Evolutionary conservation across 2,329 filamentous ascomycete species (phyloP).

Genomic region (Penicillium griseofulvum): DNA sequence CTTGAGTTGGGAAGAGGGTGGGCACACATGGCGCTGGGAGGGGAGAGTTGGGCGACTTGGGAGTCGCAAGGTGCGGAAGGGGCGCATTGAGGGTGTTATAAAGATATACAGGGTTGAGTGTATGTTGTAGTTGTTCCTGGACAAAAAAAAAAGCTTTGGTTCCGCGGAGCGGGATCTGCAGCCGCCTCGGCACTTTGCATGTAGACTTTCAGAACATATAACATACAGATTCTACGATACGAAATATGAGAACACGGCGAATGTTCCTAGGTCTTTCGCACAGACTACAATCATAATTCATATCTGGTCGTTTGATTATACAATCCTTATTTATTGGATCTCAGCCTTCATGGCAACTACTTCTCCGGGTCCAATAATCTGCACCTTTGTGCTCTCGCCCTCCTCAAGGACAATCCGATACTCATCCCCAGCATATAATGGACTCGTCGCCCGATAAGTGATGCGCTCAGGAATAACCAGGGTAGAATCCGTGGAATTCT

Average conservation of each 20-base stretch:
- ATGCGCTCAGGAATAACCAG: conserved; percentile 43
- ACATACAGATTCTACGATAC: too few relatives aligned
- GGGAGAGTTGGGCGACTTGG: conserved; percentile 11
- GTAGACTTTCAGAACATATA: too few relatives aligned
- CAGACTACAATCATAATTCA: not conserved
- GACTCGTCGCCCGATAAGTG: conserved; percentile 50
- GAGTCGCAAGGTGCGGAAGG: conserved; percentile 9
- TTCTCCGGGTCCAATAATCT: conserved; percentile 34
- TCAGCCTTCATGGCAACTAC: conserved; percentile 41
- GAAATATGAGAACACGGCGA: too few relatives aligned
- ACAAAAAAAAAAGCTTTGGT: conserved; percentile 6
- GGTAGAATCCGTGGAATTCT: conserved; percentile 17
- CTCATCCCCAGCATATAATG: conserved; percentile 50
- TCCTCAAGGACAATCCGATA: conserved; percentile 46
- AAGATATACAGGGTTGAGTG: not conserved
- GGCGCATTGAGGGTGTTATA: conserved; percentile 12
- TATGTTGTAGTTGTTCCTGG: not conserved
- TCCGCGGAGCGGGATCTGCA: conserved; percentile 19
- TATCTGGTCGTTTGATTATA: not conserved
- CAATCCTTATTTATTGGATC: conserved; percentile 17
- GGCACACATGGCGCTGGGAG: not conserved
- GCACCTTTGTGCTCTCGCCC: conserved; percentile 29
- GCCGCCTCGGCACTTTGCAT: conserved; percentile 6
- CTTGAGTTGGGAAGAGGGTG: not conserved
- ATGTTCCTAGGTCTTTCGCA: too few relatives aligned